These are phyloP conservation scores for Coprinopsis cinerea DNA, from an alignment of 768 basidiomycete genomes.

Conservation along the genomic window DNA sequence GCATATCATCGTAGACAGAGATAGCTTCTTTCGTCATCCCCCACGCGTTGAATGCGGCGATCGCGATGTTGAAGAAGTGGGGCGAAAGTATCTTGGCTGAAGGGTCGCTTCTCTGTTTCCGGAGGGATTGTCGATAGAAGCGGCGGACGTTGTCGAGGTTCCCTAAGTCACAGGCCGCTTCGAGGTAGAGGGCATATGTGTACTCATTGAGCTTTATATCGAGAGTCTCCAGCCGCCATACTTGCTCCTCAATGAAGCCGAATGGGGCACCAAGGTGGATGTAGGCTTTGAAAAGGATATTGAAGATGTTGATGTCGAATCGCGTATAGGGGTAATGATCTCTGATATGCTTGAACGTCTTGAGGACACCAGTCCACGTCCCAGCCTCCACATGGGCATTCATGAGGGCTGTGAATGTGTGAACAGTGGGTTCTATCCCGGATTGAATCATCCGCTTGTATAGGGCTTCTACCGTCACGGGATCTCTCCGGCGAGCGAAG, in stretches of 20 bases:
- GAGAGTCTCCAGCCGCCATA: slow-evolving; percentile 31
- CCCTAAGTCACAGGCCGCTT: slow-evolving; percentile 73
- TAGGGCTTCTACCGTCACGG: slow-evolving; percentile 47
- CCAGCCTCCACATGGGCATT: slow-evolving; percentile 78
- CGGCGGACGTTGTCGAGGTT: slow-evolving; percentile 58
- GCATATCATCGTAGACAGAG: slow-evolving; percentile 69
- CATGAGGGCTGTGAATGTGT: slow-evolving; percentile 58
- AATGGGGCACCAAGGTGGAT: slow-evolving; percentile 78
- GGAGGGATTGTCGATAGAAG: slow-evolving; percentile 64
- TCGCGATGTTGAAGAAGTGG: slow-evolving; percentile 68
- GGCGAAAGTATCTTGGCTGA: slow-evolving; percentile 36
- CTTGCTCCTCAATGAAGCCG: slow-evolving; percentile 34
- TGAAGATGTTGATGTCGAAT: slow-evolving; percentile 59
- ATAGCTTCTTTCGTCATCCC: slow-evolving; percentile 51
- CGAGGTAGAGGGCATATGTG: slow-evolving; percentile 71
- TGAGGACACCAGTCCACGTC: slow-evolving; percentile 71
- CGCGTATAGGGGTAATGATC: slow-evolving; percentile 27
- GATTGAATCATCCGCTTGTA: slow-evolving; percentile 41
- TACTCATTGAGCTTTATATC: slow-evolving; percentile 59
- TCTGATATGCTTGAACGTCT: slow-evolving; percentile 58
- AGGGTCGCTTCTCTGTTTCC: slow-evolving; percentile 30
- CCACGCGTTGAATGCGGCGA: slow-evolving; percentile 61
- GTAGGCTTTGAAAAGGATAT: slow-evolving; percentile 79
- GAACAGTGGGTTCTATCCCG: slow-evolving; percentile 46
- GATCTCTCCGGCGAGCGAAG: slow-evolving; percentile 41